Evolutionary conservation across 805 yeast species (phyloP).

Genomic region (Saccharomycopsis lassenensis): DNA sequence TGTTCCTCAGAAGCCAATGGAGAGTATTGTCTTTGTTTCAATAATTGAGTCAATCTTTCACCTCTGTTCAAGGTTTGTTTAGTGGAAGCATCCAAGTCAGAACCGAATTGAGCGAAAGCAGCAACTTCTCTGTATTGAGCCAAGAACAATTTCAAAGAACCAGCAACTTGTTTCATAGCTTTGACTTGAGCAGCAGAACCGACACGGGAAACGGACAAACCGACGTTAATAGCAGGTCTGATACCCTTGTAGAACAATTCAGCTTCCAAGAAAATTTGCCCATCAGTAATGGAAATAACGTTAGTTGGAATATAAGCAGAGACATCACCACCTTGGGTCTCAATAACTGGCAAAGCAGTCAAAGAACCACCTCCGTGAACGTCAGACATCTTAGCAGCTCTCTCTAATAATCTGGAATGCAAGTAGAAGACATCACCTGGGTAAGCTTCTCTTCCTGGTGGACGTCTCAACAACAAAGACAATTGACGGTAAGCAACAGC

Average conservation of each 20-base stretch:
- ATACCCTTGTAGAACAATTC: conserved; percentile 99
- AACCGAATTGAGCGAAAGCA: conserved; percentile 99
- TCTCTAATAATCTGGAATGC: conserved; percentile 89
- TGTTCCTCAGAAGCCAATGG: conserved; percentile 99
- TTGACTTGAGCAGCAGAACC: conserved; percentile 99
- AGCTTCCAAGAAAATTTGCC: conserved; percentile 98
- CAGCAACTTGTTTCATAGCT: conserved; percentile 99
- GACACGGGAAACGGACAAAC: conserved; percentile 99
- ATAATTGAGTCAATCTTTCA: conserved; percentile 98
- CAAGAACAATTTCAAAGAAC: conserved; percentile 99
- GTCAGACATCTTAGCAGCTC: conserved; percentile 96
- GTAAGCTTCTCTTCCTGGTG: conserved; percentile 95
- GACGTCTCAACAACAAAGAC: conserved; percentile 94
- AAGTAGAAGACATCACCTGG: conserved; percentile 96
- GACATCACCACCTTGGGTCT: conserved; percentile 99
- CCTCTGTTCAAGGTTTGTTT: conserved; percentile 98
- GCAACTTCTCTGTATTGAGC: conserved; percentile 99
- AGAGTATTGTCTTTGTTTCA: conserved; percentile 94
- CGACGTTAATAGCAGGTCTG: conserved; percentile 99
- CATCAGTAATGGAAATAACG: conserved; percentile 95
- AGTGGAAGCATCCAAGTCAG: conserved; percentile 99
- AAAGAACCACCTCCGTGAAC: conserved; percentile 85
- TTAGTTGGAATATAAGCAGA: conserved; percentile 96
- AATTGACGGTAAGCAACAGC: conserved; percentile 99
- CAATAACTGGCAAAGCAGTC: conserved; percentile 93